A percentile compares a stretch with the other conserved stretches of the same genome.
phyloP scores from a whole-genome alignment of 352 stramenopile genomes.

The Nothophytophthora sp. region DNA sequence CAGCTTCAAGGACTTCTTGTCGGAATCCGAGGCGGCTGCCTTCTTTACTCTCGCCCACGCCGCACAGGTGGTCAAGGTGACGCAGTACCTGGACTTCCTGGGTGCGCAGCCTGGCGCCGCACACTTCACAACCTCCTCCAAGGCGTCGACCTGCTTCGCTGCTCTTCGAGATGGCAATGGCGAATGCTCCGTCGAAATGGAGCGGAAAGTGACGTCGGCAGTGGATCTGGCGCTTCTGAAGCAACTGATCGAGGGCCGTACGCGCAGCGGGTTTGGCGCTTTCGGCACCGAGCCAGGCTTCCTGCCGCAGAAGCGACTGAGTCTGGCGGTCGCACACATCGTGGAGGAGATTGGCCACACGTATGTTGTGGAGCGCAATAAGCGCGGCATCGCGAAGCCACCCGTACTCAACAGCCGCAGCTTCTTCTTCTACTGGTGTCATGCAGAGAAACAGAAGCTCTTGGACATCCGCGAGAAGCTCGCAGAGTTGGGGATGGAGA shows the following conservation, averaged over 20 bases:
- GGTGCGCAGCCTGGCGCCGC: conserved; percentile 38
- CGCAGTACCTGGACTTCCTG: conserved; percentile 69
- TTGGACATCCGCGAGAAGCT: conserved; percentile 76
- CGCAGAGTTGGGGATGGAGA: conserved; percentile 1
- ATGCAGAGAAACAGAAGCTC: conserved; percentile 87
- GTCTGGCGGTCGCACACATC: conserved; percentile 51
- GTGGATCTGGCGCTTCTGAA: conserved; percentile 29
- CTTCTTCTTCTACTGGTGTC: conserved; percentile 88
- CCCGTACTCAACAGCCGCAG: conserved; percentile 78
- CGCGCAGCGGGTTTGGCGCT: conserved; percentile 74
- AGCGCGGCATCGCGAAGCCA: conserved; percentile 33
- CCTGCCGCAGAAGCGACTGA: conserved; percentile 66
- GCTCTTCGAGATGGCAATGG: conserved; percentile 3
- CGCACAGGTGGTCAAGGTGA: conserved; percentile 56
- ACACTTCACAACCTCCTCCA: conserved; percentile 55
- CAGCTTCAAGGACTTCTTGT: conserved; percentile 68
- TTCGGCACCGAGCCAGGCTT: conserved; percentile 63
- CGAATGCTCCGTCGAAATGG: neutral
- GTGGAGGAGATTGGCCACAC: conserved; percentile 63
- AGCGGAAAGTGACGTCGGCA: neutral
- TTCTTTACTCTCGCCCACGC: conserved; percentile 60
- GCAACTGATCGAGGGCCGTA: conserved; percentile 37
- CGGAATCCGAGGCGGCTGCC: conserved; percentile 33
- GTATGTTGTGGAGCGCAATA: conserved; percentile 69
- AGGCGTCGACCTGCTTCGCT: conserved; percentile 57